Percentiles rank a stretch among this genome's conserved stretches.
Conservation (phyloP, 345 rosid genomes). For the Citrus trifoliata region DNA sequence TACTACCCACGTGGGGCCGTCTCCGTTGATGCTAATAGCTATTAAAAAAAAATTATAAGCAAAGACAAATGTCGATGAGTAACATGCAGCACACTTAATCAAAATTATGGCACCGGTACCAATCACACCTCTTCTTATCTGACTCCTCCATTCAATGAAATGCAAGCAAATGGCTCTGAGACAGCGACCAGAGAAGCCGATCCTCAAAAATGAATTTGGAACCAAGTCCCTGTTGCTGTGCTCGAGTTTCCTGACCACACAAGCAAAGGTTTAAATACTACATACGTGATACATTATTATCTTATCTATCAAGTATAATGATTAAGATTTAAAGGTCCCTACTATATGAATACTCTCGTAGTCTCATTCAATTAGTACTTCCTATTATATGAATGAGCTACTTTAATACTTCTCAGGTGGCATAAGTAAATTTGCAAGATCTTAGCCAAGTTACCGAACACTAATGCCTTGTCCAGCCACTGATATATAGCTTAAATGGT, state of each 20-base stretch:
- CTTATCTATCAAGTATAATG: not conserved
- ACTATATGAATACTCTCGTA: accelerated
- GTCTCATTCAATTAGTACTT: no score
- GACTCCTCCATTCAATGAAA: not conserved
- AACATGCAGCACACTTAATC: not conserved
- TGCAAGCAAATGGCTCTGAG: not conserved
- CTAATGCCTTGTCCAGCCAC: no score
- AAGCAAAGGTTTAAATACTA: no score
- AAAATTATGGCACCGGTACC: no score
- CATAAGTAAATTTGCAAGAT: no score
- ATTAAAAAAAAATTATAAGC: no score
- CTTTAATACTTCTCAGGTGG: accelerated
- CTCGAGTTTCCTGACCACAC: not conserved
- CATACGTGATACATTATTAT: not conserved
- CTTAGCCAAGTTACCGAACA: no score
- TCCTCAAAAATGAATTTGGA: not conserved
- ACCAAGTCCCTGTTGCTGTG: not conserved
- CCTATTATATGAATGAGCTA: no score
- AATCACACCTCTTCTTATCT: no score
- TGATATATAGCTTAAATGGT: no score
- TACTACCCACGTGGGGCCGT: not conserved
- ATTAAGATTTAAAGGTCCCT: no score
- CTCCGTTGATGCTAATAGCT: not conserved
- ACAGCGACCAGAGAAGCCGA: not conserved
- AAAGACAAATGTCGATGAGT: not conserved